Percentiles rank a stretch among this genome's conserved stretches.
phyloP scores from a whole-genome alignment of 768 basidiomycete genomes.

The Inosperma sp. region DNA sequence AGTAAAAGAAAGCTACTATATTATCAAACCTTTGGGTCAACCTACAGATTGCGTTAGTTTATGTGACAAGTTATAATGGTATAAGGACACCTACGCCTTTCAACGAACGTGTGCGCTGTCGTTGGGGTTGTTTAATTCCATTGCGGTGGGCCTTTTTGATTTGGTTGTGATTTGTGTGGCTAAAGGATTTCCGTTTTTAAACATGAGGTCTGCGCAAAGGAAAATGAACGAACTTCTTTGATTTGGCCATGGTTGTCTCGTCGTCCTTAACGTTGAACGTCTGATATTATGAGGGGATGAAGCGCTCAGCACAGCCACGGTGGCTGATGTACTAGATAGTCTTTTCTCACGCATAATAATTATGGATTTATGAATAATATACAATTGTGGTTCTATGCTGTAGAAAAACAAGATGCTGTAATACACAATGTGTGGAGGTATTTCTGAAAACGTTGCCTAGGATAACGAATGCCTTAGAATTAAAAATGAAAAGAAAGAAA shows the following conservation, averaged over 20 bases:
- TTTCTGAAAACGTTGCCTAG: no score
- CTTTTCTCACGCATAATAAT: constrained; percentile 13
- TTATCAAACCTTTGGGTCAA: constrained; percentile 71
- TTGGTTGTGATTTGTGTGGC: constrained; percentile 95
- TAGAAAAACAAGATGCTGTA: no score
- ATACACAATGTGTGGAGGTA: no score
- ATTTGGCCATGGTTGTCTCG: constrained; percentile 81
- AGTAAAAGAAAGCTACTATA: constrained; percentile 4
- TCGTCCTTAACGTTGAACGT: constrained; percentile 23
- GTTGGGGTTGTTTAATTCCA: constrained; percentile 85
- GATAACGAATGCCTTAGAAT: no score
- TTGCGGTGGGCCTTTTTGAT: constrained; percentile 96
- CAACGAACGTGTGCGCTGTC: constrained; percentile 70
- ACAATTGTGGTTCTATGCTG: no score
- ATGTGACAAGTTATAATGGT: constrained; percentile 2
- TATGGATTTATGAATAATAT: neutral
- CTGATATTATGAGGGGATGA: neutral
- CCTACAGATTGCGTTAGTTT: constrained; percentile 39
- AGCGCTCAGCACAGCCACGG: constrained; percentile 38
- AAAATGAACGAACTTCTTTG: constrained; percentile 74
- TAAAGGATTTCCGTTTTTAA: constrained; percentile 34
- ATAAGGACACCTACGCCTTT: constrained; percentile 76
- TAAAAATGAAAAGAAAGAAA: constrained; percentile 5
- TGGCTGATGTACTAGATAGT: constrained; percentile 43
- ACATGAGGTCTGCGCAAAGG: no score